phyloP scores from a whole-genome alignment of 345 rosid genomes.

The Salix purpurea region DNA sequence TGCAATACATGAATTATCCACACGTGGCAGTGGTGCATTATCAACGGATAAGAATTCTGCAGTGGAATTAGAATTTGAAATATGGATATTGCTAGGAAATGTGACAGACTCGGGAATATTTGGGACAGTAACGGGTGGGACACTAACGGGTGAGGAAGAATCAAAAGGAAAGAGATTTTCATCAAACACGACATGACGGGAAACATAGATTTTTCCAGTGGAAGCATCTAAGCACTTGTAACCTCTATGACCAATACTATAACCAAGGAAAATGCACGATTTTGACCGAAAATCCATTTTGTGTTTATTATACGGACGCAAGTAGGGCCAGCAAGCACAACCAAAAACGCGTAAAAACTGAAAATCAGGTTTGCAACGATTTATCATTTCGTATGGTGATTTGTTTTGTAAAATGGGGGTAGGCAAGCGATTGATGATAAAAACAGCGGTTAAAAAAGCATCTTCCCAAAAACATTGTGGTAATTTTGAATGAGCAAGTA shows the following conservation, averaged over 20 bases:
- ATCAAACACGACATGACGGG: too few relatives aligned
- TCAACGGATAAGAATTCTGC: too few relatives aligned
- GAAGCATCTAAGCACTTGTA: too few relatives aligned
- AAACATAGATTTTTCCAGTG: too few relatives aligned
- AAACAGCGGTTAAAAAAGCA: neutral
- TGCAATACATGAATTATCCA: fast-evolving
- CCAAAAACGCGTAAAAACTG: fast-evolving
- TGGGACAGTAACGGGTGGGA: too few relatives aligned
- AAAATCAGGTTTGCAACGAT: neutral
- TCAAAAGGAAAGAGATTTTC: too few relatives aligned
- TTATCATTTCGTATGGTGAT: neutral
- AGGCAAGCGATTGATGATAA: fast-evolving
- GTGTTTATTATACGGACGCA: neutral
- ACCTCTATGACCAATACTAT: too few relatives aligned
- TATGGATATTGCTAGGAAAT: fast-evolving
- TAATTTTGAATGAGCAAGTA: neutral
- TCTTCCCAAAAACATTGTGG: neutral
- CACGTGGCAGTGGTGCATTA: too few relatives aligned
- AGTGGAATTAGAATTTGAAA: too few relatives aligned
- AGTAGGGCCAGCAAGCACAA: neutral
- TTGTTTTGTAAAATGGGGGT: fast-evolving
- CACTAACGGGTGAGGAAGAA: too few relatives aligned
- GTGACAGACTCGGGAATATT: too few relatives aligned
- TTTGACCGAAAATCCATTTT: neutral
- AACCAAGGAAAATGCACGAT: too few relatives aligned